Base-by-base conservation (phyloP, 805 yeast species). In the Hanseniaspora clermontiae region DNA sequence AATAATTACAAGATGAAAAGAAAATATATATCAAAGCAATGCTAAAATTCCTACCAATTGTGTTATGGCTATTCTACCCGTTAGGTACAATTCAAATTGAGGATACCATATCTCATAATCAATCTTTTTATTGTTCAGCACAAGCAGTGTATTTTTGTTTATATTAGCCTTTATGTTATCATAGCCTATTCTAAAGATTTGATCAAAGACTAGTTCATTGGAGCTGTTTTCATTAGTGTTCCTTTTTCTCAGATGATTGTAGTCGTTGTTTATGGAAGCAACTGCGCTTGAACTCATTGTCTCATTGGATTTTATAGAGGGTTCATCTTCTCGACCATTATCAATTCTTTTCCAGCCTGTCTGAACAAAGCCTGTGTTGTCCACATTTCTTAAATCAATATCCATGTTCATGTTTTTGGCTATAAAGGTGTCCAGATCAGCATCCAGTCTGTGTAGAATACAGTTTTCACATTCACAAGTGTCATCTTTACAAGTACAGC, bases 391-490 rank as follows among this genome's bases (percentile, higher is more conserved):
- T 5, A 20, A 7, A 19, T 46, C 27, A 11, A 34, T 15, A 12
- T 34, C 19, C 8, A 34, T 19, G 15, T 46, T 46, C n/a, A 24
- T 42, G 11, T 42, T 24, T 20, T 46, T 46, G 42, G 61, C 62
- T 19, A 68, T 64, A 49, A 66, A 68, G 6, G 57, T 39, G 27
- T 63, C 63, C 14, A 68, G 43, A 57, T 68, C 72, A 8, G 62
- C 66, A 46, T 68, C 72, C 55, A 66, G 63, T 57, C 72, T 64
- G 55, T 68, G 72, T 8, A 68, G 62, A 19, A 68, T 51, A 58
- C 72, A 68, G 43, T 68, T 68, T 14, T 64, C 60, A 57, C 72
- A 68, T 38, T 50, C 61, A 58, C 72, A 68, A 15, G 20, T 2
- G 31, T 62, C 59, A 32, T 60, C 66, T 4, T 60, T 60, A 60